A percentile compares a stretch with the other conserved stretches of the same genome.
Evolutionary conservation across 371 early-diverging fungal species (phyloP).

Genomic region (Actinomucor elegans): DNA sequence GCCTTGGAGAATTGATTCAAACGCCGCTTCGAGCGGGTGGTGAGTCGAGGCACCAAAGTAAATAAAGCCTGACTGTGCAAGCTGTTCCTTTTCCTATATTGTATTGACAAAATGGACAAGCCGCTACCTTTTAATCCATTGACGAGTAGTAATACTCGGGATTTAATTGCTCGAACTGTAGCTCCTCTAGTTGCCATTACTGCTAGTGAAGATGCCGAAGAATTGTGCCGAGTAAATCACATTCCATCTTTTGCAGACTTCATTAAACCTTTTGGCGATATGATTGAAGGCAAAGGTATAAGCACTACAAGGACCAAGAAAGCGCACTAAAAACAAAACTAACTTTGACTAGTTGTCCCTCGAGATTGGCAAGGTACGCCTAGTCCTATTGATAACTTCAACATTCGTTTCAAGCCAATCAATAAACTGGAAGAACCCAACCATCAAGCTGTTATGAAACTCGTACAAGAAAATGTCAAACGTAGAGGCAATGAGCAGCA

Average conservation of each 20-base stretch:
- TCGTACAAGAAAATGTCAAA: constrained; percentile 59
- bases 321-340: too few relatives aligned
- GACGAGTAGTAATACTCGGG: constrained; percentile 36
- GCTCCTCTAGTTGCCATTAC: constrained; percentile 77
- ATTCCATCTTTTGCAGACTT: constrained; percentile 73
- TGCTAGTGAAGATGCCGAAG: constrained; percentile 73
- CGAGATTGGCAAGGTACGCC: constrained; percentile 72
- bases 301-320: too few relatives aligned
- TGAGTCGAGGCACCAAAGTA: too few relatives aligned
- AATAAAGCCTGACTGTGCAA: neutral
- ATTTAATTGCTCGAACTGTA: constrained; percentile 61
- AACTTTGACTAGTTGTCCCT: constrained; percentile 63
- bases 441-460: constrained; percentile 50
- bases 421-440: constrained; percentile 61
- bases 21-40: too few relatives aligned
- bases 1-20: too few relatives aligned
- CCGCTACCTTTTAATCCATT: constrained; percentile 1
- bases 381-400: constrained; percentile 64
- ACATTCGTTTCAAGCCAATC: constrained; percentile 67
- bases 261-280: constrained; percentile 81
- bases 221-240: constrained; percentile 66
- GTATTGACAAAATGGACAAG: too few relatives aligned
- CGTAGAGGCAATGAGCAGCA: constrained; percentile 18
- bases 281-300: constrained; percentile 72
- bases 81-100: neutral